Conservation (phyloP, 371 early-diverging fungal genomes). For the Apophysomyces trapeziformis region DNA sequence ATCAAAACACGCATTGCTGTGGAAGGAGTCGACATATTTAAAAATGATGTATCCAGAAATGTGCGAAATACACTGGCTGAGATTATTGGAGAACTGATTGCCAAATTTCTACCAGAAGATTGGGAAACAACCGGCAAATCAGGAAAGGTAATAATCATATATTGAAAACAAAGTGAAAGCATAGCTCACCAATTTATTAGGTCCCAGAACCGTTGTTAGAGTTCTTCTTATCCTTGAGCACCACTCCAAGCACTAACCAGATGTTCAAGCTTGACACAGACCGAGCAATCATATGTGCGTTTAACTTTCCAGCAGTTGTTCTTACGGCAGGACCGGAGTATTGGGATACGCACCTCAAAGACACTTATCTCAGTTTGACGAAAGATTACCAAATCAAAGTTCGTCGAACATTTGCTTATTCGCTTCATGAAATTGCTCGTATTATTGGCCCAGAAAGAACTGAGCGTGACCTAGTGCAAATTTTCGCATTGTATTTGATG, state of each 20-base stretch:
- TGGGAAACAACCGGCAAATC: slow-evolving; percentile 51
- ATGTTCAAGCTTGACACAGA: slow-evolving; percentile 57
- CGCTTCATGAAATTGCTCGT: slow-evolving; percentile 62
- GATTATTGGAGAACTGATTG: slow-evolving; percentile 62
- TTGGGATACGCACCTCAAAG: slow-evolving; percentile 59
- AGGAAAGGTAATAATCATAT: slow-evolving; percentile 34
- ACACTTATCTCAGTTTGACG: slow-evolving; percentile 52
- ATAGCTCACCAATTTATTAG: slow-evolving; percentile 9
- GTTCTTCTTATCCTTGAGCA: slow-evolving; percentile 48
- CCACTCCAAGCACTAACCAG: slow-evolving; percentile 36
- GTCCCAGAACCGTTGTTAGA: slow-evolving; percentile 44
- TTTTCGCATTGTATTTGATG: slow-evolving; percentile 63
- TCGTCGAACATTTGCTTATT: slow-evolving; percentile 63
- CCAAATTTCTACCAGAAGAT: slow-evolving; percentile 53
- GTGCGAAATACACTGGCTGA: slow-evolving; percentile 64
- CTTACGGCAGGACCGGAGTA: slow-evolving; percentile 60
- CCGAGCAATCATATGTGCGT: slow-evolving; percentile 63
- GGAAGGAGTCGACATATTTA: slow-evolving; percentile 52
- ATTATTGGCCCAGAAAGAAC: slow-evolving; percentile 64
- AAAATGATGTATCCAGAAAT: slow-evolving; percentile 61
- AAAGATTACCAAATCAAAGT: slow-evolving; percentile 65
- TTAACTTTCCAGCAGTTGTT: slow-evolving; percentile 66
- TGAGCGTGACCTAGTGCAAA: slow-evolving; percentile 61
- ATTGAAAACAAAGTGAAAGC: not conserved
- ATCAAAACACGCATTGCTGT: slow-evolving; percentile 42